Conservation (phyloP, 169 alveolate genomes). For the Neospora caninum region DNA sequence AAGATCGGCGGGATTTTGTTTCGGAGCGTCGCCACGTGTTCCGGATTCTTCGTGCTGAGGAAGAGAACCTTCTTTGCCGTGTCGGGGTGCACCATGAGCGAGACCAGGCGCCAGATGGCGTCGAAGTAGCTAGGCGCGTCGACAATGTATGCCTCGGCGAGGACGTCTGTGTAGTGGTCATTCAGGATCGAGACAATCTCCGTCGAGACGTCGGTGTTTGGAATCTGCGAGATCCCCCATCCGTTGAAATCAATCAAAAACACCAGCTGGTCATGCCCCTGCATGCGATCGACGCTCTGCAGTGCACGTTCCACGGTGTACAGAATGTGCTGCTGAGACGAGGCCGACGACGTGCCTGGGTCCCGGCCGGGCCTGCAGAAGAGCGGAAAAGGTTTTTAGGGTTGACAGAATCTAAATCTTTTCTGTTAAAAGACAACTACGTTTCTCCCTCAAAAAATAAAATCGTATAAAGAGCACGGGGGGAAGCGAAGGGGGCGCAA, state of each 20-base stretch:
- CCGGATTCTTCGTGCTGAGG: background rate
- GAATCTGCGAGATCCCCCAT: constrained; percentile 41
- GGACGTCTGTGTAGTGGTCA: constrained; percentile 54
- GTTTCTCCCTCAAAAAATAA: too few relatives aligned
- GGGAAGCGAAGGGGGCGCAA: too few relatives aligned
- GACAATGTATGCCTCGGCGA: constrained; percentile 47
- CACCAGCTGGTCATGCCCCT: constrained; percentile 36
- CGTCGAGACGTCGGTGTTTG: constrained; percentile 26
- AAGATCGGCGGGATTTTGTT: constrained; percentile 8
- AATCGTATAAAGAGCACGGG: too few relatives aligned
- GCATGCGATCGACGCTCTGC: background rate
- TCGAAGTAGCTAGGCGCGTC: constrained; percentile 54
- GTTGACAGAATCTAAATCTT: too few relatives aligned
- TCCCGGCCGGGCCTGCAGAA: constrained; percentile 49
- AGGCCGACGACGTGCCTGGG: constrained; percentile 32
- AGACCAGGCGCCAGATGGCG: constrained; percentile 36
- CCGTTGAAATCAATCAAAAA: constrained; percentile 50
- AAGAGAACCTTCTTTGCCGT: constrained; percentile 49
- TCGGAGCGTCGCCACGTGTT: background rate
- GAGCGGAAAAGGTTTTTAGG: too few relatives aligned
- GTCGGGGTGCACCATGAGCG: constrained; percentile 47
- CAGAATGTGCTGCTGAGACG: constrained; percentile 39
- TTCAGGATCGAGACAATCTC: constrained; percentile 45
- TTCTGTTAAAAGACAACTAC: too few relatives aligned
- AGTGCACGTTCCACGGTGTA: constrained; percentile 51